Conservation (phyloP, 768 basidiomycete genomes). For the Crassisporium funariophilum region DNA sequence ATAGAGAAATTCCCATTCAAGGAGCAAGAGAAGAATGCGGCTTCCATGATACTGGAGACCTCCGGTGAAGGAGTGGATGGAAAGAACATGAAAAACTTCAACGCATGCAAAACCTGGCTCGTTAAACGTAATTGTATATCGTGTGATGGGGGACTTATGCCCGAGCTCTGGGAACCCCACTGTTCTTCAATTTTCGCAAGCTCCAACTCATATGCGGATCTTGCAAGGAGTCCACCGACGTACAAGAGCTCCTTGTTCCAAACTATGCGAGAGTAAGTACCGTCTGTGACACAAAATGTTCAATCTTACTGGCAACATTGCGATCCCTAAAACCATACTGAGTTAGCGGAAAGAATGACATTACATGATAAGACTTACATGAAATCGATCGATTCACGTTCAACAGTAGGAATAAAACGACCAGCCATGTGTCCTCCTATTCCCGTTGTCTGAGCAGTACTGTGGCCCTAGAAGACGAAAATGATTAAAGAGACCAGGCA, state of each 20-base stretch:
- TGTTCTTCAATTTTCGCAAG: conserved; percentile 57
- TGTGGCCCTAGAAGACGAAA: conserved; percentile 71
- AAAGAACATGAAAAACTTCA: conserved; percentile 90
- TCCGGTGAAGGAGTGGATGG: conserved; percentile 84
- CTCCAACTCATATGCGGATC: conserved; percentile 86
- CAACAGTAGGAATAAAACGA: conserved; percentile 94
- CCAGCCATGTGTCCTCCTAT: conserved; percentile 65
- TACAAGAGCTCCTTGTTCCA: conserved; percentile 92
- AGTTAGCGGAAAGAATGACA: conserved; percentile 1
- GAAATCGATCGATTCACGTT: conserved; percentile 90
- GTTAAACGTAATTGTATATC: conserved; percentile 55
- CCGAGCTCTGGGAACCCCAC: conserved; percentile 53
- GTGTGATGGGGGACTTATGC: conserved; percentile 30
- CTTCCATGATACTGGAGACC: conserved; percentile 71
- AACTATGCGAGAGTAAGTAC: conserved; percentile 38
- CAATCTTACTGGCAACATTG: conserved; percentile 66
- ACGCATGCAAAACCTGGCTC: conserved; percentile 69
- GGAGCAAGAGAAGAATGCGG: conserved; percentile 76
- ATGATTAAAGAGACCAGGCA: background rate
- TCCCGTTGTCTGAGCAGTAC: conserved; percentile 92
- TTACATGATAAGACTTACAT: conserved; percentile 51
- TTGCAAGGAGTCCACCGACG: conserved; percentile 80
- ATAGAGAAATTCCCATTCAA: conserved; percentile 58
- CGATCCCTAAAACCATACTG: conserved; percentile 56
- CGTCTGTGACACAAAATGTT: background rate